Percentiles rank a stretch among this genome's conserved stretches.
Evolutionary conservation across 1,139 yeast genomes (phyloP).

Genomic region (Yamadazyma pseudoaaseri): DNA sequence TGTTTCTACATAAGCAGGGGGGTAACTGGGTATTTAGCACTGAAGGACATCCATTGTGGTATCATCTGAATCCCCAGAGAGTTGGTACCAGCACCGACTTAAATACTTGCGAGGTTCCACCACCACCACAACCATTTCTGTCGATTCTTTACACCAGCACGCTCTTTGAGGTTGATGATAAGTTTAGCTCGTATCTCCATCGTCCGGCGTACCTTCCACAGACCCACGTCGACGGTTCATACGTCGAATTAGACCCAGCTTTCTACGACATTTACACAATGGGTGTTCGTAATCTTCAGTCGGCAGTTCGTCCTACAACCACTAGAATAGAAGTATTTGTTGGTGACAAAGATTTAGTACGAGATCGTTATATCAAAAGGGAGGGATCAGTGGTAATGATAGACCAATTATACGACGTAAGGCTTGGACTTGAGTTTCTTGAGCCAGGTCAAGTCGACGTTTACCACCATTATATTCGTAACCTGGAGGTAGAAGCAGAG

Average conservation of each 20-base stretch:
- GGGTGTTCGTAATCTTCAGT: constrained; percentile 15
- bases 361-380: neutral
- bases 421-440: constrained; percentile 40
- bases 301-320: constrained; percentile 30
- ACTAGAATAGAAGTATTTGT: constrained; percentile 27
- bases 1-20: constrained; percentile 42
- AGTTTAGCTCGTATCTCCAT: constrained; percentile 30
- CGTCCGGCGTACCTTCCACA: constrained; percentile 32
- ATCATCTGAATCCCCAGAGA: constrained; percentile 15
- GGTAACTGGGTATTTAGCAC: constrained; percentile 80
- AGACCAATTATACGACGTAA: constrained; percentile 31
- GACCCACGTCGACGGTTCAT: constrained; percentile 23
- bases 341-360: constrained; percentile 22
- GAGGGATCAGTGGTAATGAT: constrained; percentile 24
- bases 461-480: constrained; percentile 19
- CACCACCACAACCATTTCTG: neutral
- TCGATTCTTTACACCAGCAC: constrained; percentile 13
- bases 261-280: constrained; percentile 32
- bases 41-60: constrained; percentile 93
- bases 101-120: neutral
- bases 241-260: constrained; percentile 29
- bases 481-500: neutral
- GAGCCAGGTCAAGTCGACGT: constrained; percentile 31
- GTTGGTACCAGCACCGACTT: neutral
- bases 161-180: constrained; percentile 41